phyloP scores from a whole-genome alignment of 2,329 filamentous ascomycete genomes.

The Capronia americana region DNA sequence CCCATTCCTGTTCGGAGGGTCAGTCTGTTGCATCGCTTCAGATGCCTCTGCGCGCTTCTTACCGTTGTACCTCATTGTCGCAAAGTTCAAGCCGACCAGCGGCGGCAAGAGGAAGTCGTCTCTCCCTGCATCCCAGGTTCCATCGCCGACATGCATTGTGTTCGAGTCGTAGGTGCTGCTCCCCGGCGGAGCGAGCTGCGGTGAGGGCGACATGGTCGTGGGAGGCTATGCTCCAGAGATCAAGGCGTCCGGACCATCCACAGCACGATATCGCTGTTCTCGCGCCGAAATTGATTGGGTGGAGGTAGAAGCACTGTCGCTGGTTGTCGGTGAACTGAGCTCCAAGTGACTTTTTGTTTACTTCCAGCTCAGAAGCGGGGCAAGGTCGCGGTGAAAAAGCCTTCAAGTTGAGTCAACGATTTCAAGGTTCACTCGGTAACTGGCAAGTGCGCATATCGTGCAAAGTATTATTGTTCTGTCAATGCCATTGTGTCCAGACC shows the following conservation, averaged over 20 bases:
- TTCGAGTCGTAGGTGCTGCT: conserved; percentile 67
- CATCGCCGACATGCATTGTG: conserved; percentile 69
- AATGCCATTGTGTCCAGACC: conserved; percentile 9
- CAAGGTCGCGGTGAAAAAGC: background rate
- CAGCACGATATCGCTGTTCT: background rate
- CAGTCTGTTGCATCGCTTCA: conserved; percentile 20
- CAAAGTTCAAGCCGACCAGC: conserved; percentile 68
- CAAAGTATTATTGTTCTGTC: background rate
- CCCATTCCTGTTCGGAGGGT: conserved; percentile 63
- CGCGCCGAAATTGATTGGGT: background rate
- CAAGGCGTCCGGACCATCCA: conserved; percentile 31
- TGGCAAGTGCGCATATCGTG: background rate
- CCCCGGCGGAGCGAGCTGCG: conserved; percentile 61
- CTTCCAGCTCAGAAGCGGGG: conserved; percentile 18
- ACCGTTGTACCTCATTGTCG: conserved; percentile 72
- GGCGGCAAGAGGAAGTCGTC: conserved; percentile 71
- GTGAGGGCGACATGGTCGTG: conserved; percentile 46
- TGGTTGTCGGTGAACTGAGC: conserved; percentile 1
- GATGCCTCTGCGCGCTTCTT: conserved; percentile 35
- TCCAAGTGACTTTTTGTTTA: conserved; percentile 26
- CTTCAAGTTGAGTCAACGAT: background rate
- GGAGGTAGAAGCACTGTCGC: background rate
- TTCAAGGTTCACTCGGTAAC: background rate
- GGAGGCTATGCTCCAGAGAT: conserved; percentile 37
- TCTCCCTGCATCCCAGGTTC: conserved; percentile 67